These are phyloP conservation scores for Penicillium canariense DNA, from an alignment of 495 filamentous ascomycete species.

Conservation along the genomic window DNA sequence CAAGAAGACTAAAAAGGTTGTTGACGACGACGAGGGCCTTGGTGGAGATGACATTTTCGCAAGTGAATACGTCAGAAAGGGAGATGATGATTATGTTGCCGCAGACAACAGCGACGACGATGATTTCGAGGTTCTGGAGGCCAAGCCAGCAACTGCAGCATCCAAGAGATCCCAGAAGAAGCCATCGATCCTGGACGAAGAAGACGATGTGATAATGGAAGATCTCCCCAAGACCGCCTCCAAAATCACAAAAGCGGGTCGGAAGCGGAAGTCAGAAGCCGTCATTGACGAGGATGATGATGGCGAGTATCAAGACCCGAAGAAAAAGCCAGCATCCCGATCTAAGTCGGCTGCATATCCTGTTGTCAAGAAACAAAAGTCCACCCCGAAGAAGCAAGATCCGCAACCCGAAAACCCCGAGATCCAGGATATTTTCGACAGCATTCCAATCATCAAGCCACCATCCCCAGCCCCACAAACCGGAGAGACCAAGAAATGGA, in stretches of 20 bases:
- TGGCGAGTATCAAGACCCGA: constrained; percentile 25
- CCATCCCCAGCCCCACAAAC: constrained; percentile 74
- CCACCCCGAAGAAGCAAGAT: constrained; percentile 59
- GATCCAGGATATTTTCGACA: constrained; percentile 81
- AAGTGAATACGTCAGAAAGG: constrained; percentile 61
- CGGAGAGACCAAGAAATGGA: constrained; percentile 65
- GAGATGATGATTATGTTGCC: constrained; percentile 67
- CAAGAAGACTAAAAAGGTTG: constrained; percentile 32
- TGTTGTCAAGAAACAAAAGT: constrained; percentile 58
- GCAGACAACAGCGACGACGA: constrained; percentile 56
- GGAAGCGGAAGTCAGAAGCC: constrained; percentile 53
- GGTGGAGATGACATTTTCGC: constrained; percentile 73
- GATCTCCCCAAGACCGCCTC: constrained; percentile 37
- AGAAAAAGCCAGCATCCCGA: constrained; percentile 22
- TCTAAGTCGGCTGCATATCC: constrained; percentile 35
- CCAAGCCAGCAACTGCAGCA: constrained; percentile 34
- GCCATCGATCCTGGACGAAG: constrained; percentile 43
- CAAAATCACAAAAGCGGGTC: constrained; percentile 33
- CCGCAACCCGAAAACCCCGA: constrained; percentile 59
- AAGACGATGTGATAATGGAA: constrained; percentile 50
- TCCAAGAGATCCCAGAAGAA: constrained; percentile 38
- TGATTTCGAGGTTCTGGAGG: constrained; percentile 37
- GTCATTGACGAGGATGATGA: constrained; percentile 42
- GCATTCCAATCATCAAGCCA: constrained; percentile 74
- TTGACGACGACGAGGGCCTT: constrained; percentile 58